Conservation (phyloP, 2,329 filamentous ascomycete species). For the Aspergillus jensenii region DNA sequence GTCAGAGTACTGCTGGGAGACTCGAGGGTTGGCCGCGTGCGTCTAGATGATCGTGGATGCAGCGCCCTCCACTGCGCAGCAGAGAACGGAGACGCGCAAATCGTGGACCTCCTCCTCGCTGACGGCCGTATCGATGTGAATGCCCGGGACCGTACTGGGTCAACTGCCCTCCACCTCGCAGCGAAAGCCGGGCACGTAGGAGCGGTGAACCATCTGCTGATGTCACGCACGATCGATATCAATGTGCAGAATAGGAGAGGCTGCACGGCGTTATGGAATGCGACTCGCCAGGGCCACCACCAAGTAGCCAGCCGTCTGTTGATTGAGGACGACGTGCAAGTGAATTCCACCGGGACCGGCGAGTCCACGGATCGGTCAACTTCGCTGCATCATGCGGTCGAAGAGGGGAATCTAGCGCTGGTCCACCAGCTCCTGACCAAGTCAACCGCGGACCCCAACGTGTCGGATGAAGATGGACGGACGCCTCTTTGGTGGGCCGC, state of each 20-base stretch:
- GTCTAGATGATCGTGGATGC: neutral
- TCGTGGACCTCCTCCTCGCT: neutral
- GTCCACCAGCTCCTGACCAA: neutral
- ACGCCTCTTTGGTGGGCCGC: no score
- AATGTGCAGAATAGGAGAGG: neutral
- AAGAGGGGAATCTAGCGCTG: neutral
- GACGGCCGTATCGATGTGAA: neutral
- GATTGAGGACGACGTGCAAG: neutral
- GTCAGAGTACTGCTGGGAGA: neutral
- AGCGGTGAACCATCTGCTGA: neutral
- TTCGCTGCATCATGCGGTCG: neutral
- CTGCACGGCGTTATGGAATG: neutral
- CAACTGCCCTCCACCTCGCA: slow-evolving; percentile 1
- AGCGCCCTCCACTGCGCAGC: slow-evolving; percentile 1
- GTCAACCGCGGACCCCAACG: neutral
- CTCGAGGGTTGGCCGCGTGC: neutral
- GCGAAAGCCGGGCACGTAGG: neutral
- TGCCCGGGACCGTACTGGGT: neutral
- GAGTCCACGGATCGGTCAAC: neutral
- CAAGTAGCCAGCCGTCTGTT: neutral
- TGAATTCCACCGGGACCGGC: neutral
- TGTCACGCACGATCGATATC: neutral
- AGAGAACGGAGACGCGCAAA: neutral
- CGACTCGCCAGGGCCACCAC: neutral
- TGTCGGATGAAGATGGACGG: no score